Conservation (phyloP, 2,329 filamentous ascomycete genomes). For the Diplodia scrobiculata region DNA sequence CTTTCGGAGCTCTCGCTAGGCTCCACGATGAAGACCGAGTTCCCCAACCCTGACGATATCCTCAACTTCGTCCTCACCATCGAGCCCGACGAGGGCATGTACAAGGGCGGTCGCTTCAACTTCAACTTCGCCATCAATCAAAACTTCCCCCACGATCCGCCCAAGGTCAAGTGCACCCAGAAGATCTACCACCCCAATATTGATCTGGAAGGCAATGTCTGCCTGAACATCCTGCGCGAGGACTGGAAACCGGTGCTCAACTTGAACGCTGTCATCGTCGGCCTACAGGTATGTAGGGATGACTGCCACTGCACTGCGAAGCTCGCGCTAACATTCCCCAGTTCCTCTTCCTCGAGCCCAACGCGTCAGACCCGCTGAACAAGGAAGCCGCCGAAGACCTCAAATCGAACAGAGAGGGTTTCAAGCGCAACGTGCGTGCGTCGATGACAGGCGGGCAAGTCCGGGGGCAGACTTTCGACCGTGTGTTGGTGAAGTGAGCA, state of each 20-base stretch:
- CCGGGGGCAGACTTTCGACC: slow-evolving; percentile 72
- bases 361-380: slow-evolving; percentile 95
- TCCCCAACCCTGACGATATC: slow-evolving; percentile 81
- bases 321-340: slow-evolving; percentile 46
- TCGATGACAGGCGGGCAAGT: slow-evolving; percentile 81
- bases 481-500: slow-evolving; percentile 53
- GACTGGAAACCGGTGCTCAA: slow-evolving; percentile 99
- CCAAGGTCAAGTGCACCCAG: slow-evolving; percentile 94
- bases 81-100: slow-evolving; percentile 83
- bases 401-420: slow-evolving; percentile 78
- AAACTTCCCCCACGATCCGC: slow-evolving; percentile 95
- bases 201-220: slow-evolving; percentile 95
- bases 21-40: slow-evolving; percentile 77
- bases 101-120: slow-evolving; percentile 82
- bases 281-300: slow-evolving; percentile 67
- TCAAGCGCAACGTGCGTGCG: slow-evolving; percentile 85
- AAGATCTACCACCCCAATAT: slow-evolving; percentile 99
- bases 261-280: slow-evolving; percentile 93
- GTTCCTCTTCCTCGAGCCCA: slow-evolving; percentile 97
- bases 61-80: slow-evolving; percentile 81
- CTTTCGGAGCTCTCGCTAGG: slow-evolving; percentile 78
- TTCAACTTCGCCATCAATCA: slow-evolving; percentile 93
- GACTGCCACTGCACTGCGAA: not conserved
- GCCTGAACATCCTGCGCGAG: slow-evolving; percentile 93
- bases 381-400: slow-evolving; percentile 96